A percentile compares a stretch with the other conserved stretches of the same genome.
These are phyloP conservation scores for Boletus rubropictus DNA, from an alignment of 768 basidiomycete species.

Conservation along the genomic window DNA sequence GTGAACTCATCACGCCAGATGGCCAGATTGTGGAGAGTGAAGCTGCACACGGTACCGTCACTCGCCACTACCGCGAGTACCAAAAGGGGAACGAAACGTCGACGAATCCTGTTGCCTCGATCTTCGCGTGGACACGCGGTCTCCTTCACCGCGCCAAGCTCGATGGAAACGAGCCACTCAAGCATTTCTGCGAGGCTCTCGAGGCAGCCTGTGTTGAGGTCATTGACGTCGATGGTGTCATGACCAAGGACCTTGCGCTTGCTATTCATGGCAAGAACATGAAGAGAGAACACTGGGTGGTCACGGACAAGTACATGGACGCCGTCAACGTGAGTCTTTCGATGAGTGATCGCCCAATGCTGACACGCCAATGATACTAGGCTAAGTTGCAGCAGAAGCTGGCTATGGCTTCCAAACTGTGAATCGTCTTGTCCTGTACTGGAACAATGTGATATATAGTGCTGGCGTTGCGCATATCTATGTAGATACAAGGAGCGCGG, in stretches of 20 bases:
- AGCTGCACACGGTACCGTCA: slow-evolving; percentile 96
- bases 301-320: slow-evolving; percentile 91
- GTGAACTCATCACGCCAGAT: slow-evolving; percentile 91
- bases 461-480: slow-evolving; percentile 10
- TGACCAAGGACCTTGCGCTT: slow-evolving; percentile 97
- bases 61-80: slow-evolving; percentile 93
- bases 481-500: slow-evolving; percentile 8
- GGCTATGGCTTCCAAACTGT: slow-evolving; percentile 24
- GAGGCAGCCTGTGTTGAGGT: slow-evolving; percentile 88
- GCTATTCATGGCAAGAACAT: slow-evolving; percentile 88
- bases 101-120: slow-evolving; percentile 97
- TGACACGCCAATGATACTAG: slow-evolving; percentile 26
- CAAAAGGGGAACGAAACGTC: slow-evolving; percentile 98
- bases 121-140: slow-evolving; percentile 98
- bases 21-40: slow-evolving; percentile 90
- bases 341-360: not conserved
- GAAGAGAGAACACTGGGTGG: slow-evolving; percentile 95
- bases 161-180: slow-evolving; percentile 73
- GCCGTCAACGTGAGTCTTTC: slow-evolving; percentile 69
- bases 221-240: slow-evolving; percentile 83
- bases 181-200: slow-evolving; percentile 68
- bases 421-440: not conserved
- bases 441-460: slow-evolving; percentile 8
- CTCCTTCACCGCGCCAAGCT: slow-evolving; percentile 89
- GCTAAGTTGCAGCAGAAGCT: slow-evolving; percentile 43